Base-by-base conservation (phyloP, 208 protist genomes). In the Acanthamoeba healyi region DNA sequence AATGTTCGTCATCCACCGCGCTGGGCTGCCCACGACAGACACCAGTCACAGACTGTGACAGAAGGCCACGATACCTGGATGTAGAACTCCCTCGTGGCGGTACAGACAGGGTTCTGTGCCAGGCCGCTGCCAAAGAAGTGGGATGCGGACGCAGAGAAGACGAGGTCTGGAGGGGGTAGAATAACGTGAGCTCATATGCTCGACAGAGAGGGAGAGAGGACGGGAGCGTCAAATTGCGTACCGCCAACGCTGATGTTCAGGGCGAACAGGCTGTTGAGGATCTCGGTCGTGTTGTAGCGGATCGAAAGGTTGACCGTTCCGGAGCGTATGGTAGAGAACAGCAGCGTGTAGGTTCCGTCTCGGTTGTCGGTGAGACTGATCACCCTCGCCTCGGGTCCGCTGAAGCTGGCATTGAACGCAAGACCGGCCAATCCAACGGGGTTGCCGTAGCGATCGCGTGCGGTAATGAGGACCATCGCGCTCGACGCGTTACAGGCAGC, bases 341-440 rank as follows among this genome's bases (percentile, higher is more conserved):
- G 2, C 32, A 94, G 19, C n/a, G 44, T 34, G 38, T 94, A 94
- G 2, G 90, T 86, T 82, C 90, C 90, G 32, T 94, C 38, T 0
- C 32, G 15, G 40, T 94, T 94, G 51, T 94, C 90, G 86, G 29
- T 74, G 58, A 92, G 34, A 7, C 58, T 92, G 61, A 92, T n/a
- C 24, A 42, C 40, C 3, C 34, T 29, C 29, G 56, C 58, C 22
- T 92, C 40, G 56, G 61, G n/a, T 12, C 86, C 86, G 38, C 29
- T 51, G 86, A 92, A 92, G 56, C 9, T 2, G 12, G 40, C 86
- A 19, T 29, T 77, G 65, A 92, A 77, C n/a, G 44, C 24, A 36
- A 92, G 86, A 10, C 58, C 86, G 12, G 40, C 22, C 15, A 32
- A 26, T 10, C 61, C 26, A 4, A 74, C 26, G 6, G 40, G 56